Percentiles rank a stretch among this genome's conserved stretches.
These are phyloP conservation scores for Aspergillus sp. DNA, from an alignment of 2,329 filamentous ascomycete genomes.

Conservation along the genomic window DNA sequence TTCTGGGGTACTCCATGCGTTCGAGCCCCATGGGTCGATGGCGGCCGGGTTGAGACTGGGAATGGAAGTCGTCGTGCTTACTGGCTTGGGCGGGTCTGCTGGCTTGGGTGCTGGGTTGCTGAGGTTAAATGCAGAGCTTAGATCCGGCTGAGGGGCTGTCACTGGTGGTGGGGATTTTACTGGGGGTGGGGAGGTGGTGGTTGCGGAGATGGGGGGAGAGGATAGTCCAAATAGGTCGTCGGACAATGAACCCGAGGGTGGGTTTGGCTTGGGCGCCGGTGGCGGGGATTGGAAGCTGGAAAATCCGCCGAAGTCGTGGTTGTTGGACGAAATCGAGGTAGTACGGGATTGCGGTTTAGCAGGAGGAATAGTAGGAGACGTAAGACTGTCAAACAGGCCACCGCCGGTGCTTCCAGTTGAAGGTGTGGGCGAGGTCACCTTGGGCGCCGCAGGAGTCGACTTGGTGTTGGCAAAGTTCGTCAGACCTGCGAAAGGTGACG, in stretches of 20 bases:
- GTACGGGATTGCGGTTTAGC: conserved; percentile 43
- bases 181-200: conserved; percentile 47
- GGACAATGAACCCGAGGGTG: conserved; percentile 55
- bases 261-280: conserved; percentile 44
- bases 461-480: conserved; percentile 54
- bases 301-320: conserved; percentile 63
- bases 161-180: conserved; percentile 27
- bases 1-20: conserved; percentile 74
- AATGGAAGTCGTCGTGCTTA: conserved; percentile 40
- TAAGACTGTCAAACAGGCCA: conserved; percentile 73
- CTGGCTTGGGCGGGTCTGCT: conserved; percentile 43
- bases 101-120: conserved; percentile 43
- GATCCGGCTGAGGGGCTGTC: conserved; percentile 39
- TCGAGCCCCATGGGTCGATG: conserved; percentile 80
- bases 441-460: conserved; percentile 45
- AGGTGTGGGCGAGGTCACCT: conserved; percentile 50
- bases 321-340: conserved; percentile 57
- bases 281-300: conserved; percentile 56
- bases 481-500: conserved; percentile 65
- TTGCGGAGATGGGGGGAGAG: conserved; percentile 42
- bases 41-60: conserved; percentile 37
- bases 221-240: conserved; percentile 77
- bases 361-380: conserved; percentile 60
- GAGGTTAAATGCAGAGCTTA: conserved; percentile 79
- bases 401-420: conserved; percentile 70